Percentiles rank a stretch among this genome's conserved stretches.
These are phyloP conservation scores for Ceratocystiopsis minuta DNA, from an alignment of 2,329 filamentous ascomycete species.

Conservation along the genomic window DNA sequence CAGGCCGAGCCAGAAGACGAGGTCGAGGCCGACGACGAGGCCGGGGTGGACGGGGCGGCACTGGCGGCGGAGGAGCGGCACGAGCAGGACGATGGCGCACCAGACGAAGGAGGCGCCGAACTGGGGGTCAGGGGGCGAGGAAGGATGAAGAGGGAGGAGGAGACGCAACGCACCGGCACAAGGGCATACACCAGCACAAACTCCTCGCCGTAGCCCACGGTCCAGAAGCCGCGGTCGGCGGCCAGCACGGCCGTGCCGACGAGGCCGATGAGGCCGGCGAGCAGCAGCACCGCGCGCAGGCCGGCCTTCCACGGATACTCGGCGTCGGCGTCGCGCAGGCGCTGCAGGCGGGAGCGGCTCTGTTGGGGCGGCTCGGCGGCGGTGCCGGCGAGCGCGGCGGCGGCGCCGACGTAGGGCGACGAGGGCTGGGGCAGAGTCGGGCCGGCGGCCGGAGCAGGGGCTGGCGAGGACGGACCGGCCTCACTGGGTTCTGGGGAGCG, in stretches of 20 bases:
- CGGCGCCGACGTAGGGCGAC: background rate
- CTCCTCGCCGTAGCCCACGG: background rate
- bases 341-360: background rate
- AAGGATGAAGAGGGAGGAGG: background rate
- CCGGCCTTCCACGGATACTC: slow-evolving; percentile 4
- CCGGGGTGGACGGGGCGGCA: slow-evolving; percentile 6
- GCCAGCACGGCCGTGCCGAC: slow-evolving; percentile 1
- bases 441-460: too few species aligned
- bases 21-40: slow-evolving; percentile 6
- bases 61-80: slow-evolving; percentile 1
- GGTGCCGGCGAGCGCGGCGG: too few species aligned
- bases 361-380: too few species aligned
- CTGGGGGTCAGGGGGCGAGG: background rate
- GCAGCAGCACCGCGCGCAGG: slow-evolving; percentile 1
- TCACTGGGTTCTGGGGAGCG: too few species aligned
- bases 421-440: too few species aligned
- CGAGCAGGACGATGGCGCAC: slow-evolving; percentile 1
- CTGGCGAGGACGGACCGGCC: too few species aligned
- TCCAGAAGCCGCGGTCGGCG: background rate
- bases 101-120: slow-evolving; percentile 1
- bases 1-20: slow-evolving; percentile 7
- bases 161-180: background rate
- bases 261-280: slow-evolving; percentile 1
- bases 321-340: slow-evolving; percentile 3
- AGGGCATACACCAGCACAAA: background rate